These are phyloP conservation scores for Stephanodiscus minutulus DNA, from an alignment of 108 stramenopile genomes.

Conservation along the genomic window DNA sequence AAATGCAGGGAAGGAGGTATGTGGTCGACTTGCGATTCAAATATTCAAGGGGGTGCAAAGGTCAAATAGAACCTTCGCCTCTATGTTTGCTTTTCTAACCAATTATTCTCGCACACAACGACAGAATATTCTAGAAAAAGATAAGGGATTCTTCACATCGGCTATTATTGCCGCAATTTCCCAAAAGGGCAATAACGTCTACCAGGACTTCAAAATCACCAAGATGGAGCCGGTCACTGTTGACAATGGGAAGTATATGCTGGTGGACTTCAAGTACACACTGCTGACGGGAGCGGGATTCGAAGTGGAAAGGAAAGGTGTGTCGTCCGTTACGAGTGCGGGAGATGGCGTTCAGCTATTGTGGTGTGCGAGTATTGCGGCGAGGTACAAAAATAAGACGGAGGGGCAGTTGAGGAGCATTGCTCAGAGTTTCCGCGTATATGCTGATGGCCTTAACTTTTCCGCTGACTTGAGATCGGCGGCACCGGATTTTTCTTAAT, in stretches of 20 bases:
- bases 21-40: constrained; percentile 12
- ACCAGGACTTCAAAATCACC: constrained; percentile 92
- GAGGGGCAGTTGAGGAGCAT: constrained; percentile 68
- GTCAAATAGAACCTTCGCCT: too few species aligned
- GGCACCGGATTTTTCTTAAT: not conserved
- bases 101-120: constrained; percentile 1
- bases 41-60: too few species aligned
- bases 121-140: constrained; percentile 61
- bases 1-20: constrained; percentile 64
- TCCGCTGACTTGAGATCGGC: constrained; percentile 42
- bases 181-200: constrained; percentile 90
- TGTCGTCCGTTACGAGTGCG: constrained; percentile 83
- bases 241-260: constrained; percentile 59
- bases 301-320: constrained; percentile 90
- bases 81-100: too few species aligned
- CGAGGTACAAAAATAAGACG: constrained; percentile 79
- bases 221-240: constrained; percentile 67
- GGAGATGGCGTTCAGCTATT: constrained; percentile 81
- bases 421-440: constrained; percentile 75
- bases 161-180: constrained; percentile 72
- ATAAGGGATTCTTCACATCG: constrained; percentile 71
- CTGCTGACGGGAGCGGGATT: constrained; percentile 96
- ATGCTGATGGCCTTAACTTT: constrained; percentile 80
- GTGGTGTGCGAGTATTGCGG: constrained; percentile 78
- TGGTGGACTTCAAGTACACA: constrained; percentile 94